These are phyloP conservation scores for Fonsecaea pedrosoi DNA, from an alignment of 2,329 filamentous ascomycete genomes.

Conservation along the genomic window DNA sequence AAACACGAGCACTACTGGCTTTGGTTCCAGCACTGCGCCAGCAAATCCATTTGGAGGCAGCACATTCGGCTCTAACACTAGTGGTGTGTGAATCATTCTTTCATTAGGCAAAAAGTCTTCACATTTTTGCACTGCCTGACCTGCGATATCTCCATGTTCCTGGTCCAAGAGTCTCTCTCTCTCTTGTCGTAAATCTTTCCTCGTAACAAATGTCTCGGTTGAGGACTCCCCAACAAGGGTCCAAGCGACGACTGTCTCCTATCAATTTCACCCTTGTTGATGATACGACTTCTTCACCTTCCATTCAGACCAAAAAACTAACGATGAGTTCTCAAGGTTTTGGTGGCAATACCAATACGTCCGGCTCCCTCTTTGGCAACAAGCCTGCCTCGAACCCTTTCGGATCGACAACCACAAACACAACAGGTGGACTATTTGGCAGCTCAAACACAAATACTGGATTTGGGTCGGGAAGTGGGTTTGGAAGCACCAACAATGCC, in stretches of 20 bases:
- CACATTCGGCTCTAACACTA: conserved; percentile 34
- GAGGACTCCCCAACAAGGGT: neutral
- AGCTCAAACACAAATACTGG: conserved; percentile 32
- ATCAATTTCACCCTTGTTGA: conserved; percentile 5
- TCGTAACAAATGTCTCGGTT: conserved; percentile 11
- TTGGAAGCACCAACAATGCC: conserved; percentile 34
- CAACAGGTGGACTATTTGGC: conserved; percentile 38
- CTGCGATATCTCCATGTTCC: neutral
- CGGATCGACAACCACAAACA: conserved; percentile 35
- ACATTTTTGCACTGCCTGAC: conserved; percentile 8
- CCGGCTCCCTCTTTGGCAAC: conserved; percentile 37
- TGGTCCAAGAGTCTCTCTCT: neutral
- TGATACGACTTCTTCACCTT: neutral
- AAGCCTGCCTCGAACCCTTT: conserved; percentile 37
- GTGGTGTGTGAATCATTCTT: conserved; percentile 28
- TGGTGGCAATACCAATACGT: conserved; percentile 31
- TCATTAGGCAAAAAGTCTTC: conserved; percentile 10
- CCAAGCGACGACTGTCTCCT: conserved; percentile 4
- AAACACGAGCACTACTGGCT: conserved; percentile 35
- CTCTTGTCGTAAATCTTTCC: neutral
- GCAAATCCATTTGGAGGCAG: conserved; percentile 38
- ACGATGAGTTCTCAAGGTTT: conserved; percentile 29
- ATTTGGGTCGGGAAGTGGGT: conserved; percentile 36
- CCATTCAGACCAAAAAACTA: conserved; percentile 15
- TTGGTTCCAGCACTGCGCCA: conserved; percentile 37